These are phyloP conservation scores for Arthrobotrys conoides DNA, from an alignment of 2,329 filamentous ascomycete genomes.

Conservation along the genomic window DNA sequence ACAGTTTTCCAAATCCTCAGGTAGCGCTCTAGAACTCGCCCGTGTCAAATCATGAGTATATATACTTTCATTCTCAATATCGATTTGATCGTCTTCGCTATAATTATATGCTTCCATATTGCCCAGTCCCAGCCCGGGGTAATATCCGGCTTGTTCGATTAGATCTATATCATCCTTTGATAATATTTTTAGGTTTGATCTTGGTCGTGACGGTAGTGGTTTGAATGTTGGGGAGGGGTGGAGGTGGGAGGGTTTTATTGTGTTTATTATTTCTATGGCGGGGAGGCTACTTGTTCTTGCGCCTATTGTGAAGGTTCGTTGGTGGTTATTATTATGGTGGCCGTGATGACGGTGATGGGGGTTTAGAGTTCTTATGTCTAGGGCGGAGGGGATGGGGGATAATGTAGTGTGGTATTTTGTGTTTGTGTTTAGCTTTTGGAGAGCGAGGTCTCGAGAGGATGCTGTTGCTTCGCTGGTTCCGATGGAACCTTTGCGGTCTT, in stretches of 20 bases:
- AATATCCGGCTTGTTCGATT: conserved; percentile 43
- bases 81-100: conserved; percentile 16
- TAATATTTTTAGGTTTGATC: conserved; percentile 35
- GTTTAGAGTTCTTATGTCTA: not conserved
- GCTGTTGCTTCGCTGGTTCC: conserved; percentile 20
- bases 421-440: conserved; percentile 29
- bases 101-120: conserved; percentile 18
- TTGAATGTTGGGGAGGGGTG: conserved; percentile 12
- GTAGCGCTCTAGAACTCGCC: conserved; percentile 45
- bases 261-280: not conserved
- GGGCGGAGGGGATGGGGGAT: not conserved
- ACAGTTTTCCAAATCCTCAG: conserved; percentile 38
- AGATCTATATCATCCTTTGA: conserved; percentile 51
- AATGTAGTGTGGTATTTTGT: not conserved
- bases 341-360: not conserved
- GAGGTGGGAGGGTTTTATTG: conserved; percentile 7
- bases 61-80: conserved; percentile 34
- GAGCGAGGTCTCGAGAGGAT: conserved; percentile 22
- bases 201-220: not conserved
- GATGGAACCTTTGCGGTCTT: conserved; percentile 19
- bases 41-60: conserved; percentile 51
- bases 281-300: conserved; percentile 14
- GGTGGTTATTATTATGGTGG: no score
- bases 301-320: not conserved
- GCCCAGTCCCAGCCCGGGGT: conserved; percentile 8